Percentiles rank a stretch among this genome's conserved stretches.
phyloP scores from a whole-genome alignment of 2,329 filamentous ascomycete species.

The Arthrobotrys entomopaga region DNA sequence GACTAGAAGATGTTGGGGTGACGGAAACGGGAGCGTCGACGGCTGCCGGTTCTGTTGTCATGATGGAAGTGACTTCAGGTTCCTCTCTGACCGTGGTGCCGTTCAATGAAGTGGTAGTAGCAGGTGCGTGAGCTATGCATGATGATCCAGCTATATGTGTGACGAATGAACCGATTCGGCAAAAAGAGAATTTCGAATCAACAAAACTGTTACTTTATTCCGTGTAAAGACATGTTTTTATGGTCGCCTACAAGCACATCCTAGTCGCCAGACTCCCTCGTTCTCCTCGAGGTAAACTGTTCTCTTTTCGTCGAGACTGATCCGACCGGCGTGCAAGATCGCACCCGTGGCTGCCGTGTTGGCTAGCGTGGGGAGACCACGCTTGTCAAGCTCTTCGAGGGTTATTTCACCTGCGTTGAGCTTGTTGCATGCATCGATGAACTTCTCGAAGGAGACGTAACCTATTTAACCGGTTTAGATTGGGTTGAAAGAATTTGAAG shows the following conservation, averaged over 20 bases:
- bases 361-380: conserved; percentile 82
- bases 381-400: conserved; percentile 79
- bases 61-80: conserved; percentile 46
- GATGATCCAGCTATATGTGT: conserved; percentile 51
- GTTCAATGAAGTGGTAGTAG: conserved; percentile 37
- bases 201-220: conserved; percentile 53
- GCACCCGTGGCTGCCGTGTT: conserved; percentile 94
- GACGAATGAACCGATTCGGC: conserved; percentile 23
- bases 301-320: conserved; percentile 83
- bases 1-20: conserved; percentile 30
- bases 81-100: conserved; percentile 49
- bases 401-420: conserved; percentile 79
- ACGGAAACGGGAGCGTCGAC: conserved; percentile 22
- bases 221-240: conserved; percentile 50
- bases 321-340: conserved; percentile 85
- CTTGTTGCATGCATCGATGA: conserved; percentile 83
- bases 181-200: conserved; percentile 51
- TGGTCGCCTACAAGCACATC: conserved; percentile 56
- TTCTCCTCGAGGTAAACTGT: conserved; percentile 76
- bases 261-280: conserved; percentile 58
- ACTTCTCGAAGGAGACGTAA: conserved; percentile 95
- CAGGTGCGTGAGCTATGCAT: conserved; percentile 44
- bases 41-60: conserved; percentile 44
- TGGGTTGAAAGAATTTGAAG: neutral
- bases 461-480: conserved; percentile 60